Evolutionary conservation across 2,329 filamentous ascomycete genomes (phyloP).

Genomic region (Fusarium proliferatum): DNA sequence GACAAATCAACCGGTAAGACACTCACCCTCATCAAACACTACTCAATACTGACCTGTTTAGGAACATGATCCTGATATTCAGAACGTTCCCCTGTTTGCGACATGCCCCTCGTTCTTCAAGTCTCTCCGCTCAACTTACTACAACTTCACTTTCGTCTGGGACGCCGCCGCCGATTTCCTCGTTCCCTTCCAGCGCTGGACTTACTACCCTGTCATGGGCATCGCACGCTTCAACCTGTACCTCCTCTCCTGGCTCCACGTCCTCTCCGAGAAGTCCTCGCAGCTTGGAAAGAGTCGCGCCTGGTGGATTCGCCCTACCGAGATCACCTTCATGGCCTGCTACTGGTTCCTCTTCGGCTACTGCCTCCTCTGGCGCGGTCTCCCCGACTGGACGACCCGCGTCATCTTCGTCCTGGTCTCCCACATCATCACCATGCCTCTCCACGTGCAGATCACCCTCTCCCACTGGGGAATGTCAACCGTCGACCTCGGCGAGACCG

Average conservation of each 20-base stretch:
- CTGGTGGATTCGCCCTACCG: constrained; percentile 75
- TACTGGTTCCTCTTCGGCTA: constrained; percentile 79
- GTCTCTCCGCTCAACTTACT: constrained; percentile 72
- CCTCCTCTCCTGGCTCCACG: constrained; percentile 72
- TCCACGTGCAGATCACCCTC: constrained; percentile 78
- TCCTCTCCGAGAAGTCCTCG: constrained; percentile 66
- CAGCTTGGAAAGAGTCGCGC: constrained; percentile 67
- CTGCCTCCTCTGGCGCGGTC: constrained; percentile 67
- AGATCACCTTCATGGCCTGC: constrained; percentile 70
- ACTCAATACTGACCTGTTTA: constrained; percentile 26
- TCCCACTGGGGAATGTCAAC: constrained; percentile 80
- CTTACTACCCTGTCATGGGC: constrained; percentile 75
- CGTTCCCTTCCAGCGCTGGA: constrained; percentile 71
- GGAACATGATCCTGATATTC: constrained; percentile 69
- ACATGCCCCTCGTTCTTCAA: constrained; percentile 74
- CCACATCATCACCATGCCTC: constrained; percentile 73
- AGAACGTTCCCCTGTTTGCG: constrained; percentile 77
- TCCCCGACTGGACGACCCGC: constrained; percentile 68
- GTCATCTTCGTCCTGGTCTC: constrained; percentile 72
- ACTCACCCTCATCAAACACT: not conserved
- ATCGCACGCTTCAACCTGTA: constrained; percentile 80
- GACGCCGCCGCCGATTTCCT: constrained; percentile 69
- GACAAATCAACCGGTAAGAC: constrained; percentile 68
- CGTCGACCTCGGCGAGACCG: constrained; percentile 69
- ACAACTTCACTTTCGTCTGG: constrained; percentile 71